Evolutionary conservation across 2,329 filamentous ascomycete genomes (phyloP).

Genomic region (Gaeumannomyces tritici): DNA sequence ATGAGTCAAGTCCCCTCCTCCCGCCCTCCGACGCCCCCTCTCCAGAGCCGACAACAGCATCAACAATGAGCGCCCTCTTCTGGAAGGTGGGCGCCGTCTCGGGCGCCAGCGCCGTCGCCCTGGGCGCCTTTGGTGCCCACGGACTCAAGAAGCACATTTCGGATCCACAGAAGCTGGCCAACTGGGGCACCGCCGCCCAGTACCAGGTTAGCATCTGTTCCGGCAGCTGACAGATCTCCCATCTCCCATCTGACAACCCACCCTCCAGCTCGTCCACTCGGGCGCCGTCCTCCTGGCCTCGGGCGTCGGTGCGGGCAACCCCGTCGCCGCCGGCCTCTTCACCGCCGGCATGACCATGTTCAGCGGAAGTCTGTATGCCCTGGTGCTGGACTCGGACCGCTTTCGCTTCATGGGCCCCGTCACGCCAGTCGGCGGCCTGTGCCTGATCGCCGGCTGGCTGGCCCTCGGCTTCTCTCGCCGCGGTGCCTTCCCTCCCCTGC

Average conservation of each 20-base stretch:
- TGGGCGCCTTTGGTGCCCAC: constrained; percentile 61
- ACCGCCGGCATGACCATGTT: constrained; percentile 59
- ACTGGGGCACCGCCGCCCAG: constrained; percentile 55
- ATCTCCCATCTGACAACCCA: not conserved
- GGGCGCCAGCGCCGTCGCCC: constrained; percentile 49
- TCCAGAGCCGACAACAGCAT: not conserved
- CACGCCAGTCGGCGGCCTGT: constrained; percentile 54
- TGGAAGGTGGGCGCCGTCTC: constrained; percentile 54
- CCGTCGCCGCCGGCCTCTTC: constrained; percentile 47
- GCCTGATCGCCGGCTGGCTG: constrained; percentile 56
- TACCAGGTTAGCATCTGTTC: constrained; percentile 42
- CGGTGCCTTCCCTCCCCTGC: not conserved
- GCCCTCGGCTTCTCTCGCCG: constrained; percentile 18
- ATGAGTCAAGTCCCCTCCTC: constrained; percentile 2
- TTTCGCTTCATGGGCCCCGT: constrained; percentile 54
- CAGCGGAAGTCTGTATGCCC: constrained; percentile 54
- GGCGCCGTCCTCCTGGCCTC: constrained; percentile 49
- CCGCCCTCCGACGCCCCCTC: not conserved
- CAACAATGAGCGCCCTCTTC: constrained; percentile 26
- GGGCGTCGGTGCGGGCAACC: constrained; percentile 46
- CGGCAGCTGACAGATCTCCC: not conserved
- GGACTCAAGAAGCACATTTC: constrained; percentile 51
- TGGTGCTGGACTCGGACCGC: constrained; percentile 50
- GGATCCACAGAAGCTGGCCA: constrained; percentile 48
- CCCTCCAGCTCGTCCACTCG: constrained; percentile 49